Conservation (phyloP, 768 basidiomycete genomes). For the Suillus paluster region DNA sequence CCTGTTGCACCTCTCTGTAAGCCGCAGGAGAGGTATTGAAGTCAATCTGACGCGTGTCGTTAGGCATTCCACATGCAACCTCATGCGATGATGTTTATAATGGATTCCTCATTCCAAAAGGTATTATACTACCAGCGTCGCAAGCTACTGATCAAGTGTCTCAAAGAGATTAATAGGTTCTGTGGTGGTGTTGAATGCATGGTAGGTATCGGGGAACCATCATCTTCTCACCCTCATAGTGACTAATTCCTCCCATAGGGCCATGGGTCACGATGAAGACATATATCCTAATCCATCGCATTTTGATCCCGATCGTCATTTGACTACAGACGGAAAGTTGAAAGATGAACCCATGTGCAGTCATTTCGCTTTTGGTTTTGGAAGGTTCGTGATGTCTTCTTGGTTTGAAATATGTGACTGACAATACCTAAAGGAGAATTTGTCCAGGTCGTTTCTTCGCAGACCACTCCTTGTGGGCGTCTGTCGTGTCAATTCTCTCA, state of each 20-base stretch:
- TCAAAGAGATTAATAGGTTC: neutral
- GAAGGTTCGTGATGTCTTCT: no score
- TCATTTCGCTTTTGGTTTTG: neutral
- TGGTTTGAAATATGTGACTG: no score
- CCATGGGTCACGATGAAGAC: neutral
- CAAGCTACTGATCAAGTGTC: neutral
- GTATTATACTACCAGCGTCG: neutral
- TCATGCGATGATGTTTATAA: neutral
- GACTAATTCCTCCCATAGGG: neutral
- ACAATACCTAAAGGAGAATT: no score
- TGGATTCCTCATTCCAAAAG: no score
- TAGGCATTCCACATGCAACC: neutral
- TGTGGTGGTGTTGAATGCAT: neutral
- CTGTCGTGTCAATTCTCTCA: no score
- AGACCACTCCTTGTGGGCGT: no score
- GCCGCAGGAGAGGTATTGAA: neutral
- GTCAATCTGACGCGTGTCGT: neutral
- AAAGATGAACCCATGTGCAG: neutral
- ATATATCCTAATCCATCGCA: no score
- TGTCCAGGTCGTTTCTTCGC: no score
- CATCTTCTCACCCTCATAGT: no score
- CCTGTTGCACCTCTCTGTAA: neutral
- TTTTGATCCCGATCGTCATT: neutral
- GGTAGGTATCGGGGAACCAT: no score
- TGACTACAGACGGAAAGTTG: no score